Percentiles rank a stretch among this genome's conserved stretches.
Conservation (phyloP, 169 alveolate species). For the Eimeria maxima region DNA sequence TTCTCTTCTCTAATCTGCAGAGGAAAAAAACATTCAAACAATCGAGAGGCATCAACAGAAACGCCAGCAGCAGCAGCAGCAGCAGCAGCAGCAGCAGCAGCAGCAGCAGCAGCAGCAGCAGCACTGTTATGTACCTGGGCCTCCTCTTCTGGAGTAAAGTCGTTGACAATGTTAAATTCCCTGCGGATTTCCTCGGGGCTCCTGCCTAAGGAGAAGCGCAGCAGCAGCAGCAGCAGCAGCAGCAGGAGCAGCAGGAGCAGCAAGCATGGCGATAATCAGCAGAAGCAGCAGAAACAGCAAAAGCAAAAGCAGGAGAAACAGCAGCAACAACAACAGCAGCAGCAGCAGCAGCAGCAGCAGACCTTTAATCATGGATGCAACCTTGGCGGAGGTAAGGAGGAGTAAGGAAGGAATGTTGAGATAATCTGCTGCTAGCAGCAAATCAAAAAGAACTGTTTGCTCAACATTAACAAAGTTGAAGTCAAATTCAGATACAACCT, state of each 20-base stretch:
- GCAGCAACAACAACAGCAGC: background rate
- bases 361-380: slow-evolving; percentile 87
- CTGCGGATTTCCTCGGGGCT: slow-evolving; percentile 97
- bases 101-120: no score
- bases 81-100: background rate
- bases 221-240: slow-evolving; percentile 8
- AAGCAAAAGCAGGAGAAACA: background rate
- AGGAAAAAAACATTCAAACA: background rate
- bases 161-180: slow-evolving; percentile 96
- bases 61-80: background rate
- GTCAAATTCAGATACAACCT: slow-evolving; percentile 95
- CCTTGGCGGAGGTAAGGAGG: slow-evolving; percentile 96
- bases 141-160: slow-evolving; percentile 97
- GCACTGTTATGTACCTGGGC: slow-evolving; percentile 94
- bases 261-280: background rate
- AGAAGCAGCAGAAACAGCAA: background rate
- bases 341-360: slow-evolving; percentile 80
- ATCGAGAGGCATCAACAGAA: background rate
- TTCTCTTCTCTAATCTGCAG: slow-evolving; percentile 92
- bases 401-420: slow-evolving; percentile 95
- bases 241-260: background rate
- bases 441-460: slow-evolving; percentile 95
- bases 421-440: slow-evolving; percentile 96
- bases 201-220: slow-evolving; percentile 33
- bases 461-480: slow-evolving; percentile 95